Conservation (phyloP, 2,329 filamentous ascomycete species). For the Hawksworthiomyces lignivorus region DNA sequence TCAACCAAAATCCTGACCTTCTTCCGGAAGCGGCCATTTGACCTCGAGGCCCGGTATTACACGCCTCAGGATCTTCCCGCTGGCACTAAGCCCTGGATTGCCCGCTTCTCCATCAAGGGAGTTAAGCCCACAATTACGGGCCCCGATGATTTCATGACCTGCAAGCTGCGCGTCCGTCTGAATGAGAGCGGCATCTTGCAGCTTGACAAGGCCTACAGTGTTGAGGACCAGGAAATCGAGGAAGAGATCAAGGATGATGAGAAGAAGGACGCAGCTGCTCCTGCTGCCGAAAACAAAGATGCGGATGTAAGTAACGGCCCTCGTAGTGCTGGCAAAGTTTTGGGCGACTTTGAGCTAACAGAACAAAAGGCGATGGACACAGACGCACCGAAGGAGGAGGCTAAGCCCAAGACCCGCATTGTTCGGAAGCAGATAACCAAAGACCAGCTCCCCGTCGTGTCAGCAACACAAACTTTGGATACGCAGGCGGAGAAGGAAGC, state of each 20-base stretch:
- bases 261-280: constrained; percentile 21
- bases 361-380: constrained; percentile 71
- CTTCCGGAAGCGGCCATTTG: constrained; percentile 96
- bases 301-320: constrained; percentile 72
- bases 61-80: constrained; percentile 81
- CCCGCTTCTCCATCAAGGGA: constrained; percentile 94
- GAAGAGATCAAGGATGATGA: constrained; percentile 45
- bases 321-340: no score
- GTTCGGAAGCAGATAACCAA: constrained; percentile 99
- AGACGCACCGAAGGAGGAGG: constrained; percentile 55
- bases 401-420: constrained; percentile 74
- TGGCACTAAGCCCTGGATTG: constrained; percentile 90
- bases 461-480: constrained; percentile 76
- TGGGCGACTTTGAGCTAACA: no score
- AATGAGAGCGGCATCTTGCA: constrained; percentile 96
- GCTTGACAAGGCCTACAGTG: constrained; percentile 93
- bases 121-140: constrained; percentile 72
- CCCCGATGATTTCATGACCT: constrained; percentile 98
- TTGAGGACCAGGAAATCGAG: constrained; percentile 96
- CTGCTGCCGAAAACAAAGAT: constrained; percentile 49
- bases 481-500: constrained; percentile 67
- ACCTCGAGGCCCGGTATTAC: constrained; percentile 89
- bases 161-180: constrained; percentile 95
- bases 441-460: constrained; percentile 82
- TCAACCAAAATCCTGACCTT: constrained; percentile 99